phyloP scores from a whole-genome alignment of 495 filamentous ascomycete genomes.

The Trichoderma orchidacearum region DNA sequence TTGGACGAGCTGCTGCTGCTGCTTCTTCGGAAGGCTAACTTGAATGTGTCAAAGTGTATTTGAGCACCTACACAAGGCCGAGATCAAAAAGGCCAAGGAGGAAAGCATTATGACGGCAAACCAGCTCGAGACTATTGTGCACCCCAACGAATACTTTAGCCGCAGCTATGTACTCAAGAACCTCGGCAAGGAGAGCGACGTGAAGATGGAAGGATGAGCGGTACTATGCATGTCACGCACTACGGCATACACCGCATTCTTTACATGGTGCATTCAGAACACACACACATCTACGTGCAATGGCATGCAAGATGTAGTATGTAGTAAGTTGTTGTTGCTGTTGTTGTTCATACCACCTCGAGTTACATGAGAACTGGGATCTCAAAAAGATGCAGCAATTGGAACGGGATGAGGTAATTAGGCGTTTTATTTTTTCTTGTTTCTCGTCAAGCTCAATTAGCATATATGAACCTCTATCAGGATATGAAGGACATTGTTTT shows the following conservation, averaged over 20 bases:
- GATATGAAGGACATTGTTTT: not conserved
- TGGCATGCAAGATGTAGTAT: no score
- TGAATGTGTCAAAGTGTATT: slow-evolving; percentile 47
- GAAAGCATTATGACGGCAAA: slow-evolving; percentile 59
- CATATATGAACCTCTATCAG: not conserved
- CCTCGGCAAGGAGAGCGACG: slow-evolving; percentile 34
- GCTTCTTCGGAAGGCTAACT: not conserved
- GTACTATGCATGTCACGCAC: not conserved
- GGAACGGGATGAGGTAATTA: not conserved
- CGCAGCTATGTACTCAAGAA: slow-evolving; percentile 80
- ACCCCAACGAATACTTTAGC: slow-evolving; percentile 97
- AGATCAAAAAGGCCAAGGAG: slow-evolving; percentile 83
- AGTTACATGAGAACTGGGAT: not conserved
- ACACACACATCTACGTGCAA: not conserved
- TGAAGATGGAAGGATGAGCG: slow-evolving; percentile 34
- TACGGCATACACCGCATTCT: no score
- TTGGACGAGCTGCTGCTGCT: no score
- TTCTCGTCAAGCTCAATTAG: not conserved
- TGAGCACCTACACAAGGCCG: slow-evolving; percentile 71
- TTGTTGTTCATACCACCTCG: not conserved
- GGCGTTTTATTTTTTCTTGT: no score
- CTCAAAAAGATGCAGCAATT: no score
- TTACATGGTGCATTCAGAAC: not conserved
- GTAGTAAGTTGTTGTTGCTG: not conserved
- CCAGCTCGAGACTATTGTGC: slow-evolving; percentile 87